These are phyloP conservation scores for Ramaria sp. DNA, from an alignment of 768 basidiomycete species.

Conservation along the genomic window DNA sequence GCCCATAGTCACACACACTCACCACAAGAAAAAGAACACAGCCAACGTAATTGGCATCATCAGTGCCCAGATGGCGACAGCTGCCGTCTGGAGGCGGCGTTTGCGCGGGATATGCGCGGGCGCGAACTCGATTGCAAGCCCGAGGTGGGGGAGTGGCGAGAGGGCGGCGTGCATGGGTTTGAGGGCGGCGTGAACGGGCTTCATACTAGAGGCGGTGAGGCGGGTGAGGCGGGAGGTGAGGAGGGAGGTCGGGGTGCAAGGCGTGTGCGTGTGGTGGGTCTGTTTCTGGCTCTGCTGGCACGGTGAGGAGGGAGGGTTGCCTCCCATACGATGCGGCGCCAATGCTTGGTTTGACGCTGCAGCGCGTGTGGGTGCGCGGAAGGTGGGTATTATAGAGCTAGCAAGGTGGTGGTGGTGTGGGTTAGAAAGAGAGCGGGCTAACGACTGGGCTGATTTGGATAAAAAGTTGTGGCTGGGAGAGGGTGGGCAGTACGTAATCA, in stretches of 20 bases:
- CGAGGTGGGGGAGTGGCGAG: background rate
- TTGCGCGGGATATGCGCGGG: conserved; percentile 80
- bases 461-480: no score
- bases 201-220: background rate
- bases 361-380: no score
- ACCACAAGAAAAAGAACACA: conserved; percentile 72
- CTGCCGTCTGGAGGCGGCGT: conserved; percentile 79
- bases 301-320: no score
- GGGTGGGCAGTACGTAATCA: no score
- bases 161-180: background rate
- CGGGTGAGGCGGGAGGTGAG: no score
- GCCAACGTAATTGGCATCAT: conserved; percentile 57
- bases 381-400: no score
- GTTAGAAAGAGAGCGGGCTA: no score
- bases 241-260: no score
- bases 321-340: no score
- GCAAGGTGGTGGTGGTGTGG: no score
- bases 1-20: conserved; percentile 27
- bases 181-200: background rate
- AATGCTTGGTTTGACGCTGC: no score
- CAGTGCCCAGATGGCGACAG: conserved; percentile 83
- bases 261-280: background rate
- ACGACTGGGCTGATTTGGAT: no score
- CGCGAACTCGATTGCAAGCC: conserved; percentile 42
- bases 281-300: background rate